Base-by-base conservation (phyloP, 2,329 filamentous ascomycete species). In the Penicillium hesseltinei region DNA sequence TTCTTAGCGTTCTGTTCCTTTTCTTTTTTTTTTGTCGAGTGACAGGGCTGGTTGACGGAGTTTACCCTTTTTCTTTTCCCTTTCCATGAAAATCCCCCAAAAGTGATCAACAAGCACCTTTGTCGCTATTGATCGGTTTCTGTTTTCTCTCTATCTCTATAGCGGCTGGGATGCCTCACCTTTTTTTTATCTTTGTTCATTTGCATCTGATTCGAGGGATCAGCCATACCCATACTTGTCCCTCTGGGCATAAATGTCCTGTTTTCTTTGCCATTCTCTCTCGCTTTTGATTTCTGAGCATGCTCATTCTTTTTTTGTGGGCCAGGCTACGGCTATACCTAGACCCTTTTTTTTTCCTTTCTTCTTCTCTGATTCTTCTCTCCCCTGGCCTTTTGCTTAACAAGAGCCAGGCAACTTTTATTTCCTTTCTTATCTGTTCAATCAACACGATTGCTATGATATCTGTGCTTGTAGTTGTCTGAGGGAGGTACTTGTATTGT, bases 361-460 rank as follows among this genome's bases (percentile, higher is more conserved):
- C 52, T 45, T 13, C 52, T 59, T 48, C 58, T 61, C 38, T 51
- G 48, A 59, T 60, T 54, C 50, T 57, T 35, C 39, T 57, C 49
- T 11, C 25, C 35, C 5, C 29, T 7, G 49, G 29, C 29, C 36
- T 47, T 47, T 35, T 54, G 33, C 50, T 46, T 44, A 36, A 51
- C 46, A 35, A 23, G 43, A 23, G 23, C 42, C 42, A n/a, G 35
- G 29, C 35, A n/a, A 19, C 42, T 27, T 47, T 57, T 53, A 47
- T 53, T 57, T 57, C 49, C 45, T 60, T 63, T 62, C 54, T 53
- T 53, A 57, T 49, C 59, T 51, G 49, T 55, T 62, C 63, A 62
- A 62, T 61, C 65, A 61, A 61, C 61, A 65, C 64, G 69, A 66
- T 66, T 69, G 67, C 62, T 57, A 71, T 68, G 70, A 71, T 71